These are phyloP conservation scores for Nicotiana paniculata DNA, from an alignment of 257 asterid genomes.

Conservation along the genomic window DNA sequence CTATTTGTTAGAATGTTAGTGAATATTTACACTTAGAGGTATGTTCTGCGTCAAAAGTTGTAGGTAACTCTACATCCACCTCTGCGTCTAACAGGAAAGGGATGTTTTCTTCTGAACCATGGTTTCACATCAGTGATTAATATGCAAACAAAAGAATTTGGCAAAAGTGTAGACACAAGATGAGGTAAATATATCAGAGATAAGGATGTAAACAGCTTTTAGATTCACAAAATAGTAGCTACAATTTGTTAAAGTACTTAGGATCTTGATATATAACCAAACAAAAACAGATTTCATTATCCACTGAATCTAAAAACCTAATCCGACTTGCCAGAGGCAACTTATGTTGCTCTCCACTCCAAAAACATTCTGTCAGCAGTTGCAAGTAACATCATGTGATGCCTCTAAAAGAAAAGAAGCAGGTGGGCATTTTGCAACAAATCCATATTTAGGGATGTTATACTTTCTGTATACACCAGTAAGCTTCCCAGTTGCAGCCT, in stretches of 20 bases:
- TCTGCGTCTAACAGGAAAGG: background rate
- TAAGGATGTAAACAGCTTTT: background rate
- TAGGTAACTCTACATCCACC: too few relatives aligned
- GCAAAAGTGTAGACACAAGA: background rate
- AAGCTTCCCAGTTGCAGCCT: slow-evolving; percentile 28
- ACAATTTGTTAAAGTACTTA: background rate
- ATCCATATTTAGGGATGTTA: slow-evolving; percentile 30
- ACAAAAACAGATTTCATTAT: background rate
- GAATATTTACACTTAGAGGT: too few relatives aligned
- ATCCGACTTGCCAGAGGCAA: slow-evolving; percentile 15
- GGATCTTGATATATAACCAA: background rate
- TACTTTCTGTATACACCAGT: slow-evolving; percentile 27
- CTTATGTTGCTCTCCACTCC: slow-evolving; percentile 26
- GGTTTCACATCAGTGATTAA: background rate
- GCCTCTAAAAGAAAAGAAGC: slow-evolving; percentile 24
- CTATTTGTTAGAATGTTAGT: too few relatives aligned
- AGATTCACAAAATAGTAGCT: background rate
- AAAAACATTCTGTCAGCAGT: background rate
- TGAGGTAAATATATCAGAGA: background rate
- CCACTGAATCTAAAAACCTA: background rate
- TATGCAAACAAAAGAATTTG: background rate
- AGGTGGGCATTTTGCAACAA: slow-evolving; percentile 27
- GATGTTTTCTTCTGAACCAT: background rate
- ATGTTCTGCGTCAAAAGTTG: too few relatives aligned
- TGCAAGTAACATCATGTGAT: background rate